Evolutionary conservation across 2,329 filamentous ascomycete species (phyloP), one percentile per base, ranked within the genome.

Genomic region (Trichoderma citrinoviride): DNA sequence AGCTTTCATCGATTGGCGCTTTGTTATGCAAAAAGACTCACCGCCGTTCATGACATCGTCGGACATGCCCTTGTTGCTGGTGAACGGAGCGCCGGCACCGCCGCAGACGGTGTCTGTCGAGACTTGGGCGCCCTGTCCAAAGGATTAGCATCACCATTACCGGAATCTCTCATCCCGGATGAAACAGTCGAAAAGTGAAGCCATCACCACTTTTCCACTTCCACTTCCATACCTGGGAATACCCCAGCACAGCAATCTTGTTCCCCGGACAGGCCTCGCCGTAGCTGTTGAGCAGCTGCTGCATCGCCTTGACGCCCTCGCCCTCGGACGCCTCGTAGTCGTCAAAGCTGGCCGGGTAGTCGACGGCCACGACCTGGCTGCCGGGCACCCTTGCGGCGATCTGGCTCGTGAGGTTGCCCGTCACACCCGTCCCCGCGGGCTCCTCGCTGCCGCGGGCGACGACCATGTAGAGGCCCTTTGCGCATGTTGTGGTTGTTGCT

Each of bases 221-320:
- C 27, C 19, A 5, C 14, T 7, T 10, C 56, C 70, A 29, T 65
- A 75, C 77, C 73, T 80, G 79, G 2, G 79, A 81, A 65, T 77
- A 81, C 1, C 78, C 79, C 50, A 81, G 54, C 33, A 81, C 67
- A 5, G 77, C 78, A 54, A 81, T 71, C 70, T 79, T 79, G 61
- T 71, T 72, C n/a, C 74, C 67, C 7, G 78, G 78, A 44, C 79
- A 81, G 5, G 70, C 69, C 33, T 70, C 55, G 67, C 70, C 68
- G 66, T 81, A 79, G 23, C 69, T 64, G 14, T 68, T 67, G 46
- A 81, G 65, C 54, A 71, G 69, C 29, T 69, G 49, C 19, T 71
- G 75, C 71, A 79, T 65, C 40, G 69, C 72, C 47, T 71, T 47
- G 46, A 71, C 70, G 29, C 79, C 79, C 5, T 70, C 70, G n/a